These are phyloP conservation scores for Echites panduratus DNA, from an alignment of 257 asterid species.

Conservation along the genomic window DNA sequence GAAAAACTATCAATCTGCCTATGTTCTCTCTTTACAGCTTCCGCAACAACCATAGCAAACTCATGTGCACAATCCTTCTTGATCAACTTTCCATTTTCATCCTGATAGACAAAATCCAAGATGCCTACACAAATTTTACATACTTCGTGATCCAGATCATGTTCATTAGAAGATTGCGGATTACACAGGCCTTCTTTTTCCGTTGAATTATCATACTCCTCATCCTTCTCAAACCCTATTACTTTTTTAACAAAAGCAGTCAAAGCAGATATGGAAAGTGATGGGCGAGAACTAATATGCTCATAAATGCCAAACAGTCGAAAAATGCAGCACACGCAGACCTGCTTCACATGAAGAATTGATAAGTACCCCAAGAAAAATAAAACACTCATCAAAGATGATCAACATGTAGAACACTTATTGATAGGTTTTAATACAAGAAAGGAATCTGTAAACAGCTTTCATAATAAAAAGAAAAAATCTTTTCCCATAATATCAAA, in stretches of 20 bases:
- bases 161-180: conserved; percentile 20
- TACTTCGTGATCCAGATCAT: conserved; percentile 28
- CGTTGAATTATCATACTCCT: conserved; percentile 16
- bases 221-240: conserved; percentile 31
- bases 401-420: neutral
- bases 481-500: neutral
- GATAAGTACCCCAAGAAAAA: neutral
- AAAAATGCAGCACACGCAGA: conserved; percentile 55
- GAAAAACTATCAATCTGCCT: conserved; percentile 50
- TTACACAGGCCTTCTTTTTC: conserved; percentile 21
- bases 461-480: neutral
- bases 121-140: conserved; percentile 73
- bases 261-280: conserved; percentile 27
- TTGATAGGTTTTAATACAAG: neutral
- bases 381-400: neutral
- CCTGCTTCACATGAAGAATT: conserved; percentile 35
- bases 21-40: conserved; percentile 48
- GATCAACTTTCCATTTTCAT: conserved; percentile 35
- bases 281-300: conserved; percentile 39
- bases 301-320: conserved; percentile 47
- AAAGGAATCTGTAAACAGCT: neutral
- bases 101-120: conserved; percentile 53
- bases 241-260: conserved; percentile 36
- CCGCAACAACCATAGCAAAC: conserved; percentile 47
- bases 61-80: conserved; percentile 44